Evolutionary conservation across 2,329 filamentous ascomycete genomes (phyloP).

Genomic region (Talaromyces sp.): DNA sequence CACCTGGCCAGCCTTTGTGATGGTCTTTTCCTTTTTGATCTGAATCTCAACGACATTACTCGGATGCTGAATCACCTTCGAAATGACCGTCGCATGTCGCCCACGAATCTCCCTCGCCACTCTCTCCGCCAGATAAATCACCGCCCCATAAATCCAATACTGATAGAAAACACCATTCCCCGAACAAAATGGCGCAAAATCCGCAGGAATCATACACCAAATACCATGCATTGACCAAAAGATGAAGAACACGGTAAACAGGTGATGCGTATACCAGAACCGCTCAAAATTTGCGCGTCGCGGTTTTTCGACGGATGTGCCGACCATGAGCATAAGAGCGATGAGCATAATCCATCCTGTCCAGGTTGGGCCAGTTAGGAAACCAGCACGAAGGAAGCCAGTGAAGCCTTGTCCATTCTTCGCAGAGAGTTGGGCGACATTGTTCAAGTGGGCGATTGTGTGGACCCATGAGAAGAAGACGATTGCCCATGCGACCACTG

Average conservation of each 20-base stretch:
- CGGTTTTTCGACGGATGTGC: conserved; percentile 73
- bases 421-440: conserved; percentile 72
- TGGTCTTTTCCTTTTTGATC: conserved; percentile 85
- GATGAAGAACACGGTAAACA: conserved; percentile 83
- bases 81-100: conserved; percentile 78
- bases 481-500: conserved; percentile 74
- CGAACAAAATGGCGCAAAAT: conserved; percentile 67
- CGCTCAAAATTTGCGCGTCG: conserved; percentile 79
- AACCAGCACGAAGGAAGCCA: conserved; percentile 73
- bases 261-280: conserved; percentile 88
- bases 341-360: conserved; percentile 81
- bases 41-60: conserved; percentile 88
- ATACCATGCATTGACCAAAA: conserved; percentile 89
- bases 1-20: conserved; percentile 70
- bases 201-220: conserved; percentile 87
- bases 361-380: conserved; percentile 78
- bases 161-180: conserved; percentile 82
- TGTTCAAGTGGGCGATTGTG: conserved; percentile 83
- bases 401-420: conserved; percentile 74
- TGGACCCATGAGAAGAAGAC: conserved; percentile 86
- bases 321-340: conserved; percentile 71
- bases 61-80: conserved; percentile 84
- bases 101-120: conserved; percentile 75
- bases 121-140: conserved; percentile 75
- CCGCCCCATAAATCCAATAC: conserved; percentile 83